Conservation (phyloP, 805 yeast genomes). For the Candida nitratophila region DNA sequence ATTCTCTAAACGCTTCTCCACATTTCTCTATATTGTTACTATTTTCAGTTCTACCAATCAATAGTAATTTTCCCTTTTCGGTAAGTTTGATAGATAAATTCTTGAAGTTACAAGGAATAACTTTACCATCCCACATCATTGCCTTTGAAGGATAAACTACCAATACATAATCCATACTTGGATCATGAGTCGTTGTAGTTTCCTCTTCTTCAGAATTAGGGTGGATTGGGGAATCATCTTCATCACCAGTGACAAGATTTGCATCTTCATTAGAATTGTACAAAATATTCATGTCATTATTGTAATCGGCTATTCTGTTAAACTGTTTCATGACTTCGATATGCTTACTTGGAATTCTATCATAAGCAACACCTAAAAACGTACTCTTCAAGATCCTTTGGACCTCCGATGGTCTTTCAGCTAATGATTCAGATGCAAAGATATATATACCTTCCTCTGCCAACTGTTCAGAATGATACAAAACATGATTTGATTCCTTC, state of each 20-base stretch:
- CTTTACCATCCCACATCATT: constrained; percentile 83
- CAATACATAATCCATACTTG: constrained; percentile 46
- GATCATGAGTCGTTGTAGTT: constrained; percentile 8
- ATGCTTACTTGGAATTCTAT: constrained; percentile 27
- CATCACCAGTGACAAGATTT: constrained; percentile 13
- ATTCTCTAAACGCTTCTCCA: constrained; percentile 47
- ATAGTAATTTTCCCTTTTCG: constrained; percentile 58
- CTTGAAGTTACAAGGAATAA: constrained; percentile 46
- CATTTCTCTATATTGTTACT: constrained; percentile 45
- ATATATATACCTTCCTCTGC: constrained; percentile 75
- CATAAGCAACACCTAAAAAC: constrained; percentile 44
- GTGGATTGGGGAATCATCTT: neutral
- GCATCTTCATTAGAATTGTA: constrained; percentile 6
- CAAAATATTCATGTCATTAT: neutral
- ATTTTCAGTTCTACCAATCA: constrained; percentile 67
- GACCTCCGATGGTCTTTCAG: constrained; percentile 35
- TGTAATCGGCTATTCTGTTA: constrained; percentile 14
- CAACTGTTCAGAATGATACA: constrained; percentile 59
- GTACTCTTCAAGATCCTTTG: constrained; percentile 36
- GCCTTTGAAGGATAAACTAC: constrained; percentile 78
- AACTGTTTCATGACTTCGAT: constrained; percentile 22
- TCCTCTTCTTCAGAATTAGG: neutral
- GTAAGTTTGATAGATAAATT: constrained; percentile 46
- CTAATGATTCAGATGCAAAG: constrained; percentile 61
- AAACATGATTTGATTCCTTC: constrained; percentile 61